Evolutionary conservation across 2,329 filamentous ascomycete genomes (phyloP), one percentile per base, ranked within the genome.

Genomic region (Coniochaeta sp.): DNA sequence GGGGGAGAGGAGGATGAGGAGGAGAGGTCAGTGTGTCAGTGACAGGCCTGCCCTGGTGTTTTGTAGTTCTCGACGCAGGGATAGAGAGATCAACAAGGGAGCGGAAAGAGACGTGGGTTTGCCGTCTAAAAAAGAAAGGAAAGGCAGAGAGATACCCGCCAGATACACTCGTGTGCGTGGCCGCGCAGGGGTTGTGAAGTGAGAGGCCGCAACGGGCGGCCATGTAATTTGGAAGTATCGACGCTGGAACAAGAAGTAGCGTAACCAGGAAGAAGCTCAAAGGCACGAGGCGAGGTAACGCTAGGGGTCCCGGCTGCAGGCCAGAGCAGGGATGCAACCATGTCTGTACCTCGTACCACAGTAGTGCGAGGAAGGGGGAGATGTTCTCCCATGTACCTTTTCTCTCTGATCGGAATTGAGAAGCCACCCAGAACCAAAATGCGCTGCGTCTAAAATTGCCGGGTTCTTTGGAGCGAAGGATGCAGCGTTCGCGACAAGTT

Each of bases 31-130:
- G 22, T 26, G 28, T 49, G 47, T 26, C 7, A 32, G 46, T 33
- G 20, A 49, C 47, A 35, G 47, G 18, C 12, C 18, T 32, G 46
- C 12, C 28, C 14, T n/a, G 47, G 18, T 49, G 47, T 49, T 49
- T 35, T 49, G 47, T 24, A 49, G 26, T 47, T 49, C 47, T n/a
- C n/a, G 47, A 49, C 31, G 30, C 47, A 49, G 47, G 47, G 47
- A 30, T 16, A 28, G 28, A 14, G n/a, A n/a, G 45, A 31, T 12
- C 24, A 14, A n/a, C n/a, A 31, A 48, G 45, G n/a, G 28, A 48
- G n/a, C 18, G 22, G n/a, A 13, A 18, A 42, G 22, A 24, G 38
- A 26, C 38, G 38, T 42, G 38, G 38, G 38, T 18, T 42, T 42
- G 38, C 14, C 4, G 26, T 31, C 30, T n/a, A n/a, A 28, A 31